Evolutionary conservation across 2,329 filamentous ascomycete genomes (phyloP), one percentile per base, ranked within the genome.

Genomic region (Conoideocrella luteorostrata): DNA sequence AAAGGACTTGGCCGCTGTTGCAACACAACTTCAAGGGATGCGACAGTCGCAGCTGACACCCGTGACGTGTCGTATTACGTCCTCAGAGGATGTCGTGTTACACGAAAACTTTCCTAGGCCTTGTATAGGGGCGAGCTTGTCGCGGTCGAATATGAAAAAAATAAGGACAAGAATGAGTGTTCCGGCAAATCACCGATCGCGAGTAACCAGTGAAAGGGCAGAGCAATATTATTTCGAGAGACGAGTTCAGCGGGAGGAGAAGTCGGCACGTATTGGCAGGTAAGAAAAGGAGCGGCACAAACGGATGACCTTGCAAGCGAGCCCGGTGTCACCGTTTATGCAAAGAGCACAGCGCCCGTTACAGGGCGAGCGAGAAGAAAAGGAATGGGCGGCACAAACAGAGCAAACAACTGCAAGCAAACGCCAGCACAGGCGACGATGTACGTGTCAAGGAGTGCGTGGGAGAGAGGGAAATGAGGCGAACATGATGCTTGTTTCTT

Each of bases 401-500:
- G 26, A 35, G 41, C 18, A 9, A 28, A 35, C 12, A 21, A n/a
- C 23, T 24, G 32, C 15, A 47, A 38, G 21, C 17, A 35, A 48
- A 17, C n/a, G n/a, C n/a, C 15, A 34, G 28, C 22, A 9, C 17
- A 32, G 29, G 18, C 20, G 26, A 38, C 20, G 39, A 34, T 21
- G 2, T 23, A 35, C 20, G 42, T 33, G 42, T 28, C 39, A 33
- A 11, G 39, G 29, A 41, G 39, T n/a, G 39, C 12, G 32, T 41
- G 17, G 5, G n/a, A 22, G 12, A 30, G 22, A 12, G 15, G 30
- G 30, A 23, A 29, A 36, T 23, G 28, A 38, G 33, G 20, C 26
- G 7, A 22, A 45, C 24, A 26, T 15, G 32, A 35, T 26, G 39
- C 12, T 38, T 41, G 10, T 45, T 45, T 21, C 33, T 45, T 45